Evolutionary conservation across 768 basidiomycete genomes (phyloP), one percentile per base, ranked within the genome.

Genomic region (Rhodotorula kratochvilovae): DNA sequence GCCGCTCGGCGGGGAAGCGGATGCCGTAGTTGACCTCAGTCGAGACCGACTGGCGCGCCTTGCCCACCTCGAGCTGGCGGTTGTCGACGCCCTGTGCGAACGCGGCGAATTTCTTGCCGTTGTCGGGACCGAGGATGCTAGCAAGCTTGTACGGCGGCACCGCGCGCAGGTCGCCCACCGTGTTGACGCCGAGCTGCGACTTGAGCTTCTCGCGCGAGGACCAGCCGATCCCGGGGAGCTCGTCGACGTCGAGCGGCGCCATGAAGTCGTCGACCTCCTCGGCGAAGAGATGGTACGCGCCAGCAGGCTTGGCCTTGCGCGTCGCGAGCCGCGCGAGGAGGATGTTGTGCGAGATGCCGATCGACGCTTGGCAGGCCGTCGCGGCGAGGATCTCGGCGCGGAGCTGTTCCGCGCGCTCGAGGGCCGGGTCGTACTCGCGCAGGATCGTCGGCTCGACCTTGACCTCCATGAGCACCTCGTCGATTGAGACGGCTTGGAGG

Each of bases 1-100:
- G 84, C 29, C 70, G 36, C 1, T 43, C 70, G 66, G 87, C 87
- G 76, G 89, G 86, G 79, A 98, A 98, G 7, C 96, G 88, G 66
- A 99, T 96, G 0, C 92, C 96, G 79, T 97, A 99, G 63, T 92
- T 99, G 77, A 97, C 90, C 79, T 97, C 95, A 68, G 91, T 93
- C 19, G 90, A 92, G 29, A 99, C 92, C 12, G 89, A 91, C 80
- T 92, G 93, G 76, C 95, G 83, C 61, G 88, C 86, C 78, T 92
- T 91, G 78, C 91, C 89, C 45, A 87, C 88, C 79, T 92, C 90
- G 55, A 98, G 81, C 68, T 85, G 85, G 64, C 86, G 85, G 45
- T 89, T 85, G 76, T 98, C 96, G 36, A 92, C 83, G 0, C 96
- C 96, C 27, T 91, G 84, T 25, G 94, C 80, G 0, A 87, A 91